These are phyloP conservation scores for Lasiosphaeria miniovina DNA, from an alignment of 495 filamentous ascomycete genomes.

Conservation along the genomic window DNA sequence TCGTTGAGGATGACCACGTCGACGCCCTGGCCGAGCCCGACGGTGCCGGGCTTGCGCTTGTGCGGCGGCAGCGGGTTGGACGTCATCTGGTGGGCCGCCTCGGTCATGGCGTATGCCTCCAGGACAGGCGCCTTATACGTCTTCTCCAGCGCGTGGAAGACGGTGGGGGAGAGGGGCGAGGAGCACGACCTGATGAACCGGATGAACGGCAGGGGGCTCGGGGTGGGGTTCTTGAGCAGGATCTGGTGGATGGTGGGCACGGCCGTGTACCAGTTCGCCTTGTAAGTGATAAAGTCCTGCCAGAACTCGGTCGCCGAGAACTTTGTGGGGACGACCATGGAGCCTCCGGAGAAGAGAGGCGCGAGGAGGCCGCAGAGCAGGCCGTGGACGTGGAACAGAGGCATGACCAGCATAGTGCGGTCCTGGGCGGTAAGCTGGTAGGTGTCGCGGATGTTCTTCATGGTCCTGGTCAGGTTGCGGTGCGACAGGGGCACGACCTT, in stretches of 20 bases:
- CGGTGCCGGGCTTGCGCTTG: slow-evolving; percentile 71
- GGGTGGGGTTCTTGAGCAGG: slow-evolving; percentile 65
- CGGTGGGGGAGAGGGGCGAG: slow-evolving; percentile 72
- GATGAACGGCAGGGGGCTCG: slow-evolving; percentile 64
- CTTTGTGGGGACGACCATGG: slow-evolving; percentile 66
- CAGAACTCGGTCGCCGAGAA: slow-evolving; percentile 87
- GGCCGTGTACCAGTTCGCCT: slow-evolving; percentile 87
- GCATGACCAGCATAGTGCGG: slow-evolving; percentile 85
- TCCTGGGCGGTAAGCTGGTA: slow-evolving; percentile 66
- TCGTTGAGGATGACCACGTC: slow-evolving; percentile 73
- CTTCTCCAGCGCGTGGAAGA: slow-evolving; percentile 69
- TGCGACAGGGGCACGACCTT: slow-evolving; percentile 82
- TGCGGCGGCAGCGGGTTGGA: slow-evolving; percentile 75
- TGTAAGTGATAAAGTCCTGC: slow-evolving; percentile 62
- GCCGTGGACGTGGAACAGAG: slow-evolving; percentile 85
- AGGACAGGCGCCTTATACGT: slow-evolving; percentile 74
- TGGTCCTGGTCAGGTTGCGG: slow-evolving; percentile 65
- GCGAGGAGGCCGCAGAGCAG: slow-evolving; percentile 76
- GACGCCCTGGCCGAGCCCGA: slow-evolving; percentile 77
- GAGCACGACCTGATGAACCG: slow-evolving; percentile 87
- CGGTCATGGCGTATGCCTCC: slow-evolving; percentile 90
- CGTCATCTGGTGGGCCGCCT: slow-evolving; percentile 87
- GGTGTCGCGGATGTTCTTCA: slow-evolving; percentile 67
- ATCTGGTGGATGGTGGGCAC: slow-evolving; percentile 90
- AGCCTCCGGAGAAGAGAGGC: slow-evolving; percentile 67